Evolutionary conservation across 2,329 filamentous ascomycete genomes (phyloP), one percentile per base, ranked within the genome.

Genomic region (Diaporthe velutina): DNA sequence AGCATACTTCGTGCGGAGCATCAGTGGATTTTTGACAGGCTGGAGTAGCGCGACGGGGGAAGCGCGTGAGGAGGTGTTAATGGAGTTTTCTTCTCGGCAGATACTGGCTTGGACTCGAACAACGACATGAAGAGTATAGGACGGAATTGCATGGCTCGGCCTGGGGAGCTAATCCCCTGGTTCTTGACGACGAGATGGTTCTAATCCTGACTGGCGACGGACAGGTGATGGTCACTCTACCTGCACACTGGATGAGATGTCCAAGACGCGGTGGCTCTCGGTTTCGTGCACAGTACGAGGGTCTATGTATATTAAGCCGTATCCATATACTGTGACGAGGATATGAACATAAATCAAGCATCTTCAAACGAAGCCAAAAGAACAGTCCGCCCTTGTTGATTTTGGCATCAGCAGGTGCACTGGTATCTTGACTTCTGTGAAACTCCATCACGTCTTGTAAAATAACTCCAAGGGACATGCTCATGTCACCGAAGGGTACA

Each of bases 331-430:
- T 54, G 50, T 71, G 66, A 52, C 67, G 54, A 61, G 33, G 54
- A 60, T 76, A 74, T 71, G 58, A 74, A 74, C 72, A 76, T 74
- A 58, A 42, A 54, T 67, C 50, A 57, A 73, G 57, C 67, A 55
- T 54, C 30, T 38, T 64, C 60, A 45, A 35, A 48, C 19, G 17
- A 48, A 28, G 57, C n/a, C 22, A 19, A 9, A 12, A 4, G 35
- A 19, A 42, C 5, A 5, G 6, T 25, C 57, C 22, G n/a, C n/a
- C 12, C 13, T 33, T 12, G n/a, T n/a, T n/a, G n/a, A n/a, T n/a
- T n/a, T n/a, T n/a, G n/a, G n/a, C n/a, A n/a, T n/a, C 40, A 45
- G 25, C 17, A 9, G 25, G 25, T 22, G 10, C 6, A 2, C 5
- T n/a, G 19, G 9, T 8, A 15, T 33, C 28, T 9, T 19, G 12